phyloP scores from a whole-genome alignment of 371 early-diverging fungal species.

The Zychaea mexicana region DNA sequence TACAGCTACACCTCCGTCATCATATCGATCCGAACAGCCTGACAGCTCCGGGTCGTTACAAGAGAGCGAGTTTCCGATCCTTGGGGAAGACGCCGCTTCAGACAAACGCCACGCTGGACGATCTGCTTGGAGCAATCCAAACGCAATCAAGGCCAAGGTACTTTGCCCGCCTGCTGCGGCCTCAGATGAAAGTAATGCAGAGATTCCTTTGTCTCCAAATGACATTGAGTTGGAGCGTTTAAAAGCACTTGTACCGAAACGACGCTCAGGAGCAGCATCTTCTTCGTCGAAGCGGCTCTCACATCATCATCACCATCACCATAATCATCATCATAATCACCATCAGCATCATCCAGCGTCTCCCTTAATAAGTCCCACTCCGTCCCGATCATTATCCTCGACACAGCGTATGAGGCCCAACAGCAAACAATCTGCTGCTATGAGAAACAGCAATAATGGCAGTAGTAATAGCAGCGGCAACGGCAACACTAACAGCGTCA shows the following conservation, averaged over 20 bases:
- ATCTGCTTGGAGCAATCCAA: conserved; percentile 15
- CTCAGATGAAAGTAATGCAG: background rate
- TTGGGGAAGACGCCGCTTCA: background rate
- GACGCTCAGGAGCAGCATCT: background rate
- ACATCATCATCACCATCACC: conserved; percentile 1
- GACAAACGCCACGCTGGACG: conserved; percentile 1
- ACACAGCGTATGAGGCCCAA: background rate
- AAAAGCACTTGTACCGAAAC: conserved; percentile 14
- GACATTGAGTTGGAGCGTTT: conserved; percentile 14
- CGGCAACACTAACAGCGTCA: background rate
- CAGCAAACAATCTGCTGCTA: background rate
- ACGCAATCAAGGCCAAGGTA: conserved; percentile 11
- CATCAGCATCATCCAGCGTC: background rate
- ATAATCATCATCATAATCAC: background rate
- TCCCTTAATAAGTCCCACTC: background rate
- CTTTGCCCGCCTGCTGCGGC: background rate
- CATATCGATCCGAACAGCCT: background rate
- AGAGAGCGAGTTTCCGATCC: conserved; percentile 12
- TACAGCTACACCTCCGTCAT: no score
- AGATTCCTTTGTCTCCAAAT: background rate
- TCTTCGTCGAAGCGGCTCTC: no score
- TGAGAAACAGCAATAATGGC: background rate
- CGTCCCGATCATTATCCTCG: background rate
- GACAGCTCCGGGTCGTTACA: no score
- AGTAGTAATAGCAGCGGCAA: background rate